phyloP scores from a whole-genome alignment of 257 asterid genomes.

The Nemophila menziesii region DNA sequence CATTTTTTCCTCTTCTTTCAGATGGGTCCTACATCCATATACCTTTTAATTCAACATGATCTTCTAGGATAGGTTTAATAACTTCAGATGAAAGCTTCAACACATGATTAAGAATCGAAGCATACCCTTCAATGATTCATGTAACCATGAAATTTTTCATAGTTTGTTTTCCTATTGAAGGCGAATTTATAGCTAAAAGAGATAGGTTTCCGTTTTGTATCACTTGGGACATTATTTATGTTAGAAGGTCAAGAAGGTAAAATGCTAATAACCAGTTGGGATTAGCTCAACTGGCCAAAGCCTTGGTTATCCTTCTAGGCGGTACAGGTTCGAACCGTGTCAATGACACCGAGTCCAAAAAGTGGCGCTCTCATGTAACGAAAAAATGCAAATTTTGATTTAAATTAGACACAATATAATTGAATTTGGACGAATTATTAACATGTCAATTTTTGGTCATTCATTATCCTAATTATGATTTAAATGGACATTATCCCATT shows the following conservation, averaged over 20 bases:
- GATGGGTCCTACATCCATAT: conserved; percentile 72
- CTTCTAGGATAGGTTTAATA: conserved; percentile 32
- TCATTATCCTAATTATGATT: no score
- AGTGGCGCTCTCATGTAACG: no score
- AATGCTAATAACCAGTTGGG: no score
- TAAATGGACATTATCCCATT: no score
- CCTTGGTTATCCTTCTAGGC: no score
- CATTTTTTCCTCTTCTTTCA: conserved; percentile 26
- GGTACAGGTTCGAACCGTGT: no score
- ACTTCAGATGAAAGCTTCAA: conserved; percentile 76
- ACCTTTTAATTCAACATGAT: conserved; percentile 42
- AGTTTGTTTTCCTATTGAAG: conserved; percentile 48
- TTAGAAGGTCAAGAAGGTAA: conserved; percentile 26
- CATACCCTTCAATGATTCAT: conserved; percentile 69
- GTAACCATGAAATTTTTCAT: conserved; percentile 74
- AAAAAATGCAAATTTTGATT: no score
- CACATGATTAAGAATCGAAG: conserved; percentile 53
- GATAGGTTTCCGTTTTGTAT: conserved; percentile 70
- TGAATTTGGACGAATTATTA: no score
- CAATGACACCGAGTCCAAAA: no score
- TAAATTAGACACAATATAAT: no score
- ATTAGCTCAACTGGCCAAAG: no score
- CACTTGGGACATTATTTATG: conserved; percentile 48
- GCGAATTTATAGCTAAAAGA: conserved; percentile 43
- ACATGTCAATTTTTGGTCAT: no score